Evolutionary conservation across 306 rosid species (phyloP), one percentile per base, ranked within the genome.

Genomic region (Senna tora): DNA sequence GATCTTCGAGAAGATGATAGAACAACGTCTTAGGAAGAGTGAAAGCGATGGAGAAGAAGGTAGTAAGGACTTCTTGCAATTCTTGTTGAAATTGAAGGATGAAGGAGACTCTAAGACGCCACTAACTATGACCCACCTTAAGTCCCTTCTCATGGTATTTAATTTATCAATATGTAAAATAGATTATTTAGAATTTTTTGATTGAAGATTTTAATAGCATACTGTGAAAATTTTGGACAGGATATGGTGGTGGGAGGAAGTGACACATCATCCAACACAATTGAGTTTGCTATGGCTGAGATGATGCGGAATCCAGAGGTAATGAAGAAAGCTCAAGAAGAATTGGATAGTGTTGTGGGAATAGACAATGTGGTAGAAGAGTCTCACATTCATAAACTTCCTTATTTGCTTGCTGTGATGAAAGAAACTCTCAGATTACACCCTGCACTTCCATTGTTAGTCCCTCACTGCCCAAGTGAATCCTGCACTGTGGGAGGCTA

Each of bases 131-230:
- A 63, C 21, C 6, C 89, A 88, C 0, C 49, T 90, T 28, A 90
- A 93, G 76, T 90, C 89, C 2, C 41, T 93, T 4, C 87, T 93
- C 13, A 85, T 88, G 96, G 98, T 90, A 85, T n/a, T n/a, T n/a
- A n/a, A n/a, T n/a, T n/a, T n/a, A n/a, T n/a, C n/a, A n/a, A n/a
- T n/a, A n/a, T n/a, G n/a, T n/a, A n/a, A n/a, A n/a, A n/a, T n/a
- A n/a, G n/a, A n/a, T n/a, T n/a, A n/a, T n/a, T n/a, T n/a, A n/a
- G n/a, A n/a, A n/a, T n/a, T n/a, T n/a, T n/a, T n/a, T n/a, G n/a
- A n/a, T n/a, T n/a, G 9, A 65, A 64, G 5, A 74, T 3, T 64
- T 74, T 4, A 6, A 16, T 39, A 6, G 30, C 59, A 61, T 2
- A 22, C 39, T 15, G 36, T 59, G 58, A 25, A 43, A 63, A 20